A percentile compares a stretch with the other conserved stretches of the same genome.
Conservation (phyloP, 495 filamentous ascomycete genomes). For the Neurospora sp. region DNA sequence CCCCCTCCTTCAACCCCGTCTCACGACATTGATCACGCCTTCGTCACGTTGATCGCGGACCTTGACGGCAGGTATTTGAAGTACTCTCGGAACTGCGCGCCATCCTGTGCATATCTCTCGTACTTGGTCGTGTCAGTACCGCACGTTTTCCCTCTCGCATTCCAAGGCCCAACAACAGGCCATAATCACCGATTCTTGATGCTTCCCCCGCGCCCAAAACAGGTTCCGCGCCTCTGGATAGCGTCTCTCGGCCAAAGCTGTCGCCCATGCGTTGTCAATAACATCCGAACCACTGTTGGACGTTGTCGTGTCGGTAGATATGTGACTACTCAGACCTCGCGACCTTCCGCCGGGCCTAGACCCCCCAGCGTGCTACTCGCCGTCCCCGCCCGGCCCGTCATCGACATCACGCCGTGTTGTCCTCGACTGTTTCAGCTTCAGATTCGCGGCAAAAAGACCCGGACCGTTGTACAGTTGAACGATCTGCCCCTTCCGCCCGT, state of each 20-base stretch:
- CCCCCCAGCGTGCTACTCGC: not conserved
- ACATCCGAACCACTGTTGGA: conserved; percentile 12
- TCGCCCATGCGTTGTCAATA: not conserved
- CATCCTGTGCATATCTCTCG: not conserved
- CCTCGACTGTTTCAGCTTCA: conserved; percentile 7
- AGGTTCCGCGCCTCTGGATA: conserved; percentile 15
- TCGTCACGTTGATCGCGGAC: not conserved
- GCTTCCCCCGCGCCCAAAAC: conserved; percentile 16
- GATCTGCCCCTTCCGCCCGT: conserved; percentile 41
- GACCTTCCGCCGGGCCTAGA: conserved; percentile 3
- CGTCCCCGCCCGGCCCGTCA: not conserved
- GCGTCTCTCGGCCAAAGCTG: conserved; percentile 12
- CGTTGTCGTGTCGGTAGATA: conserved; percentile 3
- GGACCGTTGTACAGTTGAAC: conserved; percentile 45
- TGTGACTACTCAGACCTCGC: not conserved
- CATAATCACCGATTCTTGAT: conserved; percentile 18
- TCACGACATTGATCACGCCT: not conserved
- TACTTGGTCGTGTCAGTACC: not conserved
- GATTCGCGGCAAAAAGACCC: conserved; percentile 33
- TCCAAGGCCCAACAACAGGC: not conserved
- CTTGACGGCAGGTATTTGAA: not conserved
- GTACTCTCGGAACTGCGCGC: not conserved
- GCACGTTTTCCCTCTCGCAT: not conserved
- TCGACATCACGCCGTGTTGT: not conserved
- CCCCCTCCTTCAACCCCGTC: not conserved